Evolutionary conservation across 306 rosid genomes (phyloP).

Genomic region (Hippophae tibetana): DNA sequence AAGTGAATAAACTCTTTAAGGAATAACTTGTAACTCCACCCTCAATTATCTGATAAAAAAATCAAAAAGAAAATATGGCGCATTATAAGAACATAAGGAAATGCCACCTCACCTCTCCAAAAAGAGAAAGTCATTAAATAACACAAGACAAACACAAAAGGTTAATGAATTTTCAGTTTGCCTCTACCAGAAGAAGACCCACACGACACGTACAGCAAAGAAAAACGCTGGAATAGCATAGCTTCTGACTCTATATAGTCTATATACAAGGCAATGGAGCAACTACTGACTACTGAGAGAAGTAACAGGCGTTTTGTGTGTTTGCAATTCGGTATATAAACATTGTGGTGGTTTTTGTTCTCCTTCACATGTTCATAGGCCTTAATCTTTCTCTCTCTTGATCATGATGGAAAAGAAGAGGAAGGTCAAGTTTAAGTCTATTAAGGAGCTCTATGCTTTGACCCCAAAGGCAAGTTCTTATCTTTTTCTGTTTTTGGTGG

Average conservation of each 20-base stretch:
- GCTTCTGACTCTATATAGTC: neutral
- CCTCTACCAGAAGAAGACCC: neutral
- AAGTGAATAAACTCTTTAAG: no score
- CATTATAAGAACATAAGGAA: neutral
- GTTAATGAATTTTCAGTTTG: neutral
- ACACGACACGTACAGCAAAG: neutral
- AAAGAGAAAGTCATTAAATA: neutral
- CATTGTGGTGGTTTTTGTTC: neutral
- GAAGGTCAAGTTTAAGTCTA: conserved; percentile 3
- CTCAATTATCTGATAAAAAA: no score
- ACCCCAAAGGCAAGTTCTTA: conserved; percentile 9
- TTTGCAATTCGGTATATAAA: neutral
- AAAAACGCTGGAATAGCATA: neutral
- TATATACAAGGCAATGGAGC: neutral
- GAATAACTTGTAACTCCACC: no score
- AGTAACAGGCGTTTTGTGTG: neutral
- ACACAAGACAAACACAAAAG: neutral
- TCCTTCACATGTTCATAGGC: neutral
- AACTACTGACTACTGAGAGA: neutral
- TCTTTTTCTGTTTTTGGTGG: neutral
- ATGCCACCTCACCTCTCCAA: neutral
- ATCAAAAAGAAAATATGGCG: no score
- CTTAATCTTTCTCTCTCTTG: neutral
- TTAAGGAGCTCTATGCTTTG: conserved; percentile 3
- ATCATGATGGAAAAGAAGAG: neutral